Evolutionary conservation across 352 stramenopile species (phyloP), one percentile per base, ranked within the genome.

Genomic region (Plasmopara viticola): DNA sequence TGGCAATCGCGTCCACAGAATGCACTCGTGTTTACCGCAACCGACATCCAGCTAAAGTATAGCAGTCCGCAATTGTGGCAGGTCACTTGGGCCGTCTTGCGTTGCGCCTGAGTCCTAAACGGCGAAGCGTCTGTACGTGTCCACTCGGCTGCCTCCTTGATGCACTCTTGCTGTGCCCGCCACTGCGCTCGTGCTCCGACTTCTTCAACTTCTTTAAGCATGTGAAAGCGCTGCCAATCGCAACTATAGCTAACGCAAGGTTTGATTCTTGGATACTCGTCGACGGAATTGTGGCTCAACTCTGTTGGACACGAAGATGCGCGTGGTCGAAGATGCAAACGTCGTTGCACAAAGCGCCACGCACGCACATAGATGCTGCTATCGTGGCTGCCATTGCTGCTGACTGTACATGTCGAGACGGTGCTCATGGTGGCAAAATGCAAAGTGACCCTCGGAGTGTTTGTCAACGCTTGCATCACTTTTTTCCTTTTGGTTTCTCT

Each of bases 1-100:
- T 74, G 64, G 58, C 78, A 88, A 66, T 88, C 78, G 31, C 78
- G 71, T 40, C 68, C 72, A 50, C 78, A 88, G 56, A 78, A 88
- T 7, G 47, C 48, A 12, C 45, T 53, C 17, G 55, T 45, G 42
- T 71, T 54, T 4, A 28, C 45, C 29, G 68, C 55, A 25, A 62
- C 45, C 0, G 53, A 59, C 52, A 73, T 45, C 29, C 50, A 37
- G 6, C 51, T 45, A 55, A 84, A 83, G 49, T 81, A 86, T 5
- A 73, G 56, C 60, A 64, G 53, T 2, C 48, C 56, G 52, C 77
- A 87, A 62, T 87, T 87, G 61, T 33, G 37, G 49, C 76, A 87
- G 33, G 44, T 72, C 9, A 58, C 34, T 48, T 85, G 73, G 20
- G 65, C 62, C 7, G 61, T 55, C 33, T 59, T 60, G 17, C 63